Base-by-base conservation (phyloP, 495 filamentous ascomycete species). In the Penicillium soppii region DNA sequence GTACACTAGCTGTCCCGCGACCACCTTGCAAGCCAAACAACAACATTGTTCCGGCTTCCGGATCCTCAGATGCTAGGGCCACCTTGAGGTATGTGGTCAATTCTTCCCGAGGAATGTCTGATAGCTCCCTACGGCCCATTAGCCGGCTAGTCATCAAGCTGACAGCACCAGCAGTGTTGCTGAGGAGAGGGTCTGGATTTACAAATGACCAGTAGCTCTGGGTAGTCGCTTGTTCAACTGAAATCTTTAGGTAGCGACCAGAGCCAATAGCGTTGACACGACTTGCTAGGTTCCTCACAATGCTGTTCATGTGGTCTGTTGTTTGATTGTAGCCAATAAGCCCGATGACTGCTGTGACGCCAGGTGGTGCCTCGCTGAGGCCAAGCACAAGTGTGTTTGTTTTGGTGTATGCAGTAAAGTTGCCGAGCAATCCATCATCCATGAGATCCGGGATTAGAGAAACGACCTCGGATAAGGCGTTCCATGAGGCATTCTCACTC, bases 361-460 rank as follows among this genome's bases (percentile, higher is more conserved):
- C 53, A 1, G 53, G 36, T 4, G 27, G 22, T 4, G 21, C 23
- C 13, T 42, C n/a, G 4, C 22, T 36, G 17, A 47, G 16, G 0
- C 43, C 48, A 10, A 37, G 10, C 7, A 41, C 39, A 16, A 40
- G 26, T 16, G 40, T 16, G 0, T 41, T 36, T 6, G 29, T 43
- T 17, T 51, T 22, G n/a, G 15, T 40, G 4, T 19, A 22, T 19
- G 47, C 26, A 2, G 32, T 44, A 4, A 57, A 30, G 0, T 46
- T 57, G 1, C 54, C 58, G 1, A 50, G 49, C 13, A 55, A 2
- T 0, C 58, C 56, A 20, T 13, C 10, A 15, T 64, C 61, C 57
- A 76, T 73, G 35, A 77, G 63, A 13, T 67, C 67, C 30, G 75
- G 70, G 37, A 82, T 74, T 5, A 30, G 50, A 9, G 60, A 50